Conservation (phyloP, 179 eudicot genomes). For the Amaranthus tricolor region DNA sequence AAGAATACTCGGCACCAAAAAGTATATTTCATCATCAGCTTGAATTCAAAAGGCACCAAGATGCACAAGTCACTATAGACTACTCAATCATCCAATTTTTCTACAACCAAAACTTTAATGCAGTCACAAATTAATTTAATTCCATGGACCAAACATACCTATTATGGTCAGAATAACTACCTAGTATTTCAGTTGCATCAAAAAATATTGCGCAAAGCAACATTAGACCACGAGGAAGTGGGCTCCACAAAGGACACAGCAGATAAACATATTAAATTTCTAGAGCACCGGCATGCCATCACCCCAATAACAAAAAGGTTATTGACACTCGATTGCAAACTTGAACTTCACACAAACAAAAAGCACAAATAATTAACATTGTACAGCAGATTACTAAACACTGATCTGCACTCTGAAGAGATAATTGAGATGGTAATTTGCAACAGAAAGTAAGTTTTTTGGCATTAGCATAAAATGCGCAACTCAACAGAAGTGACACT, state of each 20-base stretch:
- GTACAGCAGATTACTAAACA: background rate
- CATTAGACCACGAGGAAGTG: background rate
- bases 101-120: background rate
- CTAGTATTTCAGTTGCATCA: background rate
- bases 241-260: background rate
- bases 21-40: background rate
- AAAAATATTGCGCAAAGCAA: background rate
- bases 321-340: too few relatives aligned
- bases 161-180: background rate
- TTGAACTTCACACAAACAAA: too few relatives aligned
- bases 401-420: background rate
- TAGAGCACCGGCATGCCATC: background rate
- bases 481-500: conserved; percentile 28
- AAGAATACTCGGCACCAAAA: background rate
- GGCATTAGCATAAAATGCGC: background rate
- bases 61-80: background rate
- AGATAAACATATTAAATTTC: background rate
- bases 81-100: background rate
- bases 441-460: background rate
- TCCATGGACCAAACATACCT: background rate
- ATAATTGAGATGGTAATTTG: background rate
- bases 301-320: too few relatives aligned
- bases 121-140: background rate
- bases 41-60: background rate
- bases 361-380: too few relatives aligned